Conservation (phyloP, 73 alveolate genomes). For the Diophrys sp. region DNA sequence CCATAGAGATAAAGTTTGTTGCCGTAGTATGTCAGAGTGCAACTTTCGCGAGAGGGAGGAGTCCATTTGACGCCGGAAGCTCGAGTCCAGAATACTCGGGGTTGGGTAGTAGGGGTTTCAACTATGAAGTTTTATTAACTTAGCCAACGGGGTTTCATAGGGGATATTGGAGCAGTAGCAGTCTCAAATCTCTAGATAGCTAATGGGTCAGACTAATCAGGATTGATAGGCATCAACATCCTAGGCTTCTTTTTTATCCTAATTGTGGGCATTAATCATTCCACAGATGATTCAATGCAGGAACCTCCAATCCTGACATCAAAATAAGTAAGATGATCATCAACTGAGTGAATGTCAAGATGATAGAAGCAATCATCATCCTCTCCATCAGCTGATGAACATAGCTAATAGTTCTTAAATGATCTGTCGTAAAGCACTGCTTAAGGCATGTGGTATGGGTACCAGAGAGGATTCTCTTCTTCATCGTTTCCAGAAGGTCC, state of each 20-base stretch:
- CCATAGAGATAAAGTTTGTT: not conserved
- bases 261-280: no score
- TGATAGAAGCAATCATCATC: not conserved
- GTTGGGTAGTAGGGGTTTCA: not conserved
- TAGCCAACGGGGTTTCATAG: not conserved
- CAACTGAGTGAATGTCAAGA: not conserved
- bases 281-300: not conserved
- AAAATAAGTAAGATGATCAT: conserved; percentile 8
- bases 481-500: not conserved
- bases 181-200: no score
- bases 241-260: no score
- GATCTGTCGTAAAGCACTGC: conserved; percentile 6
- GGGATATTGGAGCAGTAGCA: no score
- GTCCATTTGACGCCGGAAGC: not conserved
- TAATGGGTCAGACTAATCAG: no score
- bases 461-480: not conserved
- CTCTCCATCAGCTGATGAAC: conserved; percentile 12
- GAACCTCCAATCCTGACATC: conserved; percentile 14
- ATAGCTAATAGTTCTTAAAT: not conserved
- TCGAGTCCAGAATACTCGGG: not conserved
- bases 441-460: conserved; percentile 14
- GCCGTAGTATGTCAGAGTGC: not conserved
- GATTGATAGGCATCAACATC: no score
- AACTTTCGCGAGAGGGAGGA: not conserved
- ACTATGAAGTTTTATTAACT: not conserved